A percentile compares a stretch with the other conserved stretches of the same genome.
Evolutionary conservation across 1,284 basidiomycete genomes (phyloP).

Genomic region (Macrocybe sp.): DNA sequence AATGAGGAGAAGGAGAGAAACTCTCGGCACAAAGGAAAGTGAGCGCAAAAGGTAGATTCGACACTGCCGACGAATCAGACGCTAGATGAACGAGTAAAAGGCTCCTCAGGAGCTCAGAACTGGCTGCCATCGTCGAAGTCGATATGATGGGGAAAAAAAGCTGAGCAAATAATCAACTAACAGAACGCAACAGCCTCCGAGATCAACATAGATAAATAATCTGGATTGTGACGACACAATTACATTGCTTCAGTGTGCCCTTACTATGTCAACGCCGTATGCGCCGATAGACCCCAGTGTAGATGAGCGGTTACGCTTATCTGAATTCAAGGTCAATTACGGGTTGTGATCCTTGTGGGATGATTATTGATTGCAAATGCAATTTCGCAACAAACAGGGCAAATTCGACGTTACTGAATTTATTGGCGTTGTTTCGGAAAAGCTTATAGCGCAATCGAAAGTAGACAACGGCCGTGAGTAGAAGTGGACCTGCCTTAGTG

Average conservation of each 20-base stretch:
- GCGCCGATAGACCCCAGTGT: conserved; percentile 46
- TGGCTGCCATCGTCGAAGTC: conserved; percentile 29
- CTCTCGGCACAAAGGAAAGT: conserved; percentile 42
- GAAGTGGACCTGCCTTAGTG: background rate
- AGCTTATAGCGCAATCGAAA: conserved; percentile 80
- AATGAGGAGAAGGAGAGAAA: conserved; percentile 56
- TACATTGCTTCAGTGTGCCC: background rate
- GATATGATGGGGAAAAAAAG: conserved; percentile 17
- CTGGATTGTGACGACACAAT: background rate
- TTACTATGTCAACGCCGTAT: conserved; percentile 14
- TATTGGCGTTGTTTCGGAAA: conserved; percentile 80
- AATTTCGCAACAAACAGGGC: conserved; percentile 41
- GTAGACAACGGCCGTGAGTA: conserved; percentile 77
- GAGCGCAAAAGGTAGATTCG: conserved; percentile 55
- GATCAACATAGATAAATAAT: conserved; percentile 11
- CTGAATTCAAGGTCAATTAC: conserved; percentile 56
- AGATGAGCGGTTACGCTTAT: conserved; percentile 59
- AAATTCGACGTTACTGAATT: conserved; percentile 94
- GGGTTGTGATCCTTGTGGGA: background rate
- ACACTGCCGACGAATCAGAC: conserved; percentile 54
- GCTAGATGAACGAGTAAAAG: conserved; percentile 66
- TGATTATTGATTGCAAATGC: background rate
- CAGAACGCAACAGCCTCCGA: conserved; percentile 8
- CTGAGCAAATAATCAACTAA: conserved; percentile 3
- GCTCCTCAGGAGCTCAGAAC: conserved; percentile 42